These are phyloP conservation scores for Oryza punctata DNA, from an alignment of 176 grass and related monocot species.

Conservation along the genomic window DNA sequence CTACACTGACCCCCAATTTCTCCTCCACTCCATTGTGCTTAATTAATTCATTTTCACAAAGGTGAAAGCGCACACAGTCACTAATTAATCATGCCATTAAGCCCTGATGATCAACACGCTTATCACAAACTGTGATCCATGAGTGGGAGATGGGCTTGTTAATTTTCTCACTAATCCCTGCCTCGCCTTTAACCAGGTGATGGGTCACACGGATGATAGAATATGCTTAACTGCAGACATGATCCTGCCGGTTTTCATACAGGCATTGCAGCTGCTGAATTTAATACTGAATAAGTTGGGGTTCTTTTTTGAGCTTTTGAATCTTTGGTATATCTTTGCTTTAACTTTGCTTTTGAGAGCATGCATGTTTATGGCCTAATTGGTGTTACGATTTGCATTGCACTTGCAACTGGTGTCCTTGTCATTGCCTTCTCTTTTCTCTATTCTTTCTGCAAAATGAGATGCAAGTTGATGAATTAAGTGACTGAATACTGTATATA, in stretches of 20 bases:
- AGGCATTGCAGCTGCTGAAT: background rate
- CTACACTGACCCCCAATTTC: background rate
- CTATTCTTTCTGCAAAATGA: conserved; percentile 2
- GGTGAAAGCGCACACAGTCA: conserved; percentile 12
- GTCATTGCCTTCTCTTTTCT: background rate
- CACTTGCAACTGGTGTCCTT: conserved; percentile 30
- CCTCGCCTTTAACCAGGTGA: conserved; percentile 1
- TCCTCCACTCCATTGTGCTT: background rate
- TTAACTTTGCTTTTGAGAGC: conserved; percentile 22
- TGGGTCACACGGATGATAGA: background rate
- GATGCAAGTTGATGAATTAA: conserved; percentile 39
- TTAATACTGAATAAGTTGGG: background rate
- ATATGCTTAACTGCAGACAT: background rate
- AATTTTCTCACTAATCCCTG: background rate
- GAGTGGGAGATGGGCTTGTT: conserved; percentile 31
- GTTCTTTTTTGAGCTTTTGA: conserved; percentile 10
- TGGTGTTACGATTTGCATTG: conserved; percentile 13
- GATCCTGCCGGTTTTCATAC: conserved; percentile 37
- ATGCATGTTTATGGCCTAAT: conserved; percentile 35
- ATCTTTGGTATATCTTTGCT: conserved; percentile 39
- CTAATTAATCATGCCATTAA: conserved; percentile 27
- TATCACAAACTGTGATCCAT: conserved; percentile 15
- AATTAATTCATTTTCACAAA: conserved; percentile 22
- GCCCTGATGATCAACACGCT: background rate
- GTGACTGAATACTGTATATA: conserved; percentile 11